Evolutionary conservation across 2,329 filamentous ascomycete genomes (phyloP).

Genomic region (Clonostachys solani): DNA sequence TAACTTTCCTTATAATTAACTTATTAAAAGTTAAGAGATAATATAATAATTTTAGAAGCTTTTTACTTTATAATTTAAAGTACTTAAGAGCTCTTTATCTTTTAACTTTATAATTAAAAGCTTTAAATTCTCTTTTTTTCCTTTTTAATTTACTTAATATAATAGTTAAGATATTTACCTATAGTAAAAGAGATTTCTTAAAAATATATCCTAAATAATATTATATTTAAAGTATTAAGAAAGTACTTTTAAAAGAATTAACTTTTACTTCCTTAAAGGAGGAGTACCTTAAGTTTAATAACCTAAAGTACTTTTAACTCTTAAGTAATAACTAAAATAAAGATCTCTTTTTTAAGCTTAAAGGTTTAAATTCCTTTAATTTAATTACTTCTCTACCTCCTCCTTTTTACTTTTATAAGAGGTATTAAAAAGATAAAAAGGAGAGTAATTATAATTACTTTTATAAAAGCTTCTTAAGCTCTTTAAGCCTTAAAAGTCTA

Average conservation of each 20-base stretch:
- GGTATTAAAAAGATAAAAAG: not conserved
- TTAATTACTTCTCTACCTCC: not conserved
- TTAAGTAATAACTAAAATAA: not conserved
- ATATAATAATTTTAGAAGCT: too few relatives aligned
- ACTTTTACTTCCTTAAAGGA: not conserved
- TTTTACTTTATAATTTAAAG: slow-evolving; percentile 5
- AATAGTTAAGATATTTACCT: not conserved
- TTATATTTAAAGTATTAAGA: not conserved
- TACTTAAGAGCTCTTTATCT: slow-evolving; percentile 1
- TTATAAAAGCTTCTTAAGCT: not conserved
- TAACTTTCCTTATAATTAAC: too few relatives aligned
- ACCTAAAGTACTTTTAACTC: slow-evolving; percentile 1
- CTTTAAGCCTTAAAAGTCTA: too few relatives aligned
- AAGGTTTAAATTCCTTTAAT: not conserved
- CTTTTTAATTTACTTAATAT: not conserved
- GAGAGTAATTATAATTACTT: not conserved
- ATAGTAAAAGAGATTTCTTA: not conserved
- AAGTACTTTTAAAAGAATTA: not conserved
- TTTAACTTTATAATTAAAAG: not conserved
- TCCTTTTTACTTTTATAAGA: not conserved
- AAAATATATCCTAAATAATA: slow-evolving; percentile 1
- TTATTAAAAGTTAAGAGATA: too few relatives aligned
- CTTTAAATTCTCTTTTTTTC: not conserved
- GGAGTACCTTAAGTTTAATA: not conserved
- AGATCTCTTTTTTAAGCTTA: slow-evolving; percentile 1